phyloP scores from a whole-genome alignment of 306 rosid genomes.

The Pyrus communis region DNA sequence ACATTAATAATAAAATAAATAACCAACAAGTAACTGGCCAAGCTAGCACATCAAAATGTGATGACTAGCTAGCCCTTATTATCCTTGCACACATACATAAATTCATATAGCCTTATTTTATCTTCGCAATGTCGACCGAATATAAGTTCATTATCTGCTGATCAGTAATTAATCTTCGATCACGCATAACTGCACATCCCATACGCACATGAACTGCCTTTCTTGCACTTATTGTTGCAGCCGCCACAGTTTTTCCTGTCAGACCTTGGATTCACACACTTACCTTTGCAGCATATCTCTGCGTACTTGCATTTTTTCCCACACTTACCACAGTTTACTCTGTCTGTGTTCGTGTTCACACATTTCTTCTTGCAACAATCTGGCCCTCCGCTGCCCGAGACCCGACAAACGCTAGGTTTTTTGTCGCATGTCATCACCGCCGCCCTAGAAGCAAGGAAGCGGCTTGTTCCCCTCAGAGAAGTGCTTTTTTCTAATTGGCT shows the following conservation, averaged over 20 bases:
- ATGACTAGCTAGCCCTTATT: too few relatives aligned
- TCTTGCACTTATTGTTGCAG: background rate
- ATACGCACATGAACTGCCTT: background rate
- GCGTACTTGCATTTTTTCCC: conserved; percentile 1
- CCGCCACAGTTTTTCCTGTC: conserved; percentile 4
- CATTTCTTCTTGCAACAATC: background rate
- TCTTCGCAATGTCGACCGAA: too few relatives aligned
- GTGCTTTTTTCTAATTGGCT: background rate
- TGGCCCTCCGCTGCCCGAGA: background rate
- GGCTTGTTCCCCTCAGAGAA: conserved; percentile 18
- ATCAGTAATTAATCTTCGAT: too few relatives aligned
- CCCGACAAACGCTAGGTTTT: background rate
- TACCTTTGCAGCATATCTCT: conserved; percentile 3
- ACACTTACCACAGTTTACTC: conserved; percentile 1
- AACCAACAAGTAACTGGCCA: too few relatives aligned
- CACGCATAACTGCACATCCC: background rate
- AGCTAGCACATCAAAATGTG: too few relatives aligned
- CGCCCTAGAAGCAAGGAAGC: conserved; percentile 4
- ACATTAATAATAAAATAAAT: too few relatives aligned
- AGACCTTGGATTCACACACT: background rate
- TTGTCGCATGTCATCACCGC: background rate
- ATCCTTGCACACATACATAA: too few relatives aligned
- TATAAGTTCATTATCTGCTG: too few relatives aligned
- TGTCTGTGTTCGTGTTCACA: background rate
- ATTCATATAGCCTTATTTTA: too few relatives aligned